Base-by-base conservation (phyloP, 495 filamentous ascomycete species). In the Recurvomyces mirabilis region DNA sequence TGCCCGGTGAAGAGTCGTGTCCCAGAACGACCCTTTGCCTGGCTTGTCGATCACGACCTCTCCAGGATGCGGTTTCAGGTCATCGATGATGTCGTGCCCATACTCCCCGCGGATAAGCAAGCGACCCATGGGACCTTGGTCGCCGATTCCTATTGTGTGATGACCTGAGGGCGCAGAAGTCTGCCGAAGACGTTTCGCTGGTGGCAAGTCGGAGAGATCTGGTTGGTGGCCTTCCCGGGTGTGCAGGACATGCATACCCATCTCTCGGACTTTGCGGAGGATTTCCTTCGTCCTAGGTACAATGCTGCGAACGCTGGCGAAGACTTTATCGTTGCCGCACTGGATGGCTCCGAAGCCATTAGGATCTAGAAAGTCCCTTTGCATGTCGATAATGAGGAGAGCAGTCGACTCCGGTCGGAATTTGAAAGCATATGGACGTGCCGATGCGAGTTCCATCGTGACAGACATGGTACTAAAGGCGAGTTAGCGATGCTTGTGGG, bases 21-120 rank as follows among this genome's bases (percentile, higher is more conserved):
- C 65, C 19, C 70, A 63, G 51, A 84, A 84, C 1, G 79, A 78
- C 18, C 78, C 71, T 4, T 69, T 67, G 0, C 78, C 79, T 1
- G 79, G 78, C 58, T 84, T 83, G 57, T 82, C 78, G 29, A 84
- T 75, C 4, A 84, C 66, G 0, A 73, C 71, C 48, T 83, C 79
- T 4, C 61, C 60, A 2, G 63, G 63, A 1, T 70, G 47, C 19
- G 78, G 78, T 21, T 81, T 60, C 26, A 48, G 26, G 50, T 81
- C 78, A 14, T 71, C 64, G 21, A 82, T 67, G 25, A 74, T 75
- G 21, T 74, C 78, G 49, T 82, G 78, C 7, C 79, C 79, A 14
- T 62, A 49, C 53, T 82, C 77, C 0, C 79, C 79, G n/a, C 76
- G 72, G 35, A 82, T 66, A 5, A 84, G 64, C 4, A 81, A 66